phyloP scores from a whole-genome alignment of 2,329 filamentous ascomycete genomes.

The Apiospora malaysiana region DNA sequence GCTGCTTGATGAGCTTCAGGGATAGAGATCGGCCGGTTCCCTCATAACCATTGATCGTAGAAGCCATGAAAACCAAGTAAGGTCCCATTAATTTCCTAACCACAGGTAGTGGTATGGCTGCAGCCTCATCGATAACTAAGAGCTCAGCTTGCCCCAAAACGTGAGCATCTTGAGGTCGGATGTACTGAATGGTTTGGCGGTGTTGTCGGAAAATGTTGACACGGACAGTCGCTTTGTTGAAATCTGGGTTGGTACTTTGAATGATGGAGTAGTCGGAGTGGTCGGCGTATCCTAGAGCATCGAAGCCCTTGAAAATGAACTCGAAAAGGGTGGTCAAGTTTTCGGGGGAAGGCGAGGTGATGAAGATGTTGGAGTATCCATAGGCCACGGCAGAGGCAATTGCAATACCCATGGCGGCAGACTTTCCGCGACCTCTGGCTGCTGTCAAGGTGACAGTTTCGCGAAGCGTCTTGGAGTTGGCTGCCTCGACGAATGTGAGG shows the following conservation, averaged over 20 bases:
- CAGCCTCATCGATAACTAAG: constrained; percentile 95
- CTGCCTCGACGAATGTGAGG: constrained; percentile 95
- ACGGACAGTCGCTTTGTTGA: constrained; percentile 97
- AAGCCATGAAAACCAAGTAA: constrained; percentile 98
- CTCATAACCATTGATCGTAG: constrained; percentile 98
- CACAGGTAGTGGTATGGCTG: constrained; percentile 90
- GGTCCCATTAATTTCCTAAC: constrained; percentile 95
- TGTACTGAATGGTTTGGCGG: constrained; percentile 97
- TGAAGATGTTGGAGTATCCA: constrained; percentile 99
- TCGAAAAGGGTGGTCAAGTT: constrained; percentile 99
- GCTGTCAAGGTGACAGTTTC: constrained; percentile 95
- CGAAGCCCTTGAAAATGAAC: constrained; percentile 98
- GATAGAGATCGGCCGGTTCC: constrained; percentile 94
- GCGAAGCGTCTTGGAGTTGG: constrained; percentile 91
- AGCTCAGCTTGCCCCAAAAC: constrained; percentile 94
- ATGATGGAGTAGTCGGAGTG: constrained; percentile 98
- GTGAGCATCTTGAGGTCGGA: constrained; percentile 94
- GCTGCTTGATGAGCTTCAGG: constrained; percentile 94
- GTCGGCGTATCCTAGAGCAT: constrained; percentile 90
- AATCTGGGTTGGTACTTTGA: constrained; percentile 96
- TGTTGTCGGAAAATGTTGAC: constrained; percentile 96
- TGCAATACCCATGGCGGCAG: constrained; percentile 91
- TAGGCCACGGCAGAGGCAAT: constrained; percentile 93
- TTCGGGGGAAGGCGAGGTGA: constrained; percentile 95
- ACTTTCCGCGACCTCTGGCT: constrained; percentile 94